A percentile compares a stretch with the other conserved stretches of the same genome.
Conservation (phyloP, 805 yeast species). For the Lipomyces yamadae region DNA sequence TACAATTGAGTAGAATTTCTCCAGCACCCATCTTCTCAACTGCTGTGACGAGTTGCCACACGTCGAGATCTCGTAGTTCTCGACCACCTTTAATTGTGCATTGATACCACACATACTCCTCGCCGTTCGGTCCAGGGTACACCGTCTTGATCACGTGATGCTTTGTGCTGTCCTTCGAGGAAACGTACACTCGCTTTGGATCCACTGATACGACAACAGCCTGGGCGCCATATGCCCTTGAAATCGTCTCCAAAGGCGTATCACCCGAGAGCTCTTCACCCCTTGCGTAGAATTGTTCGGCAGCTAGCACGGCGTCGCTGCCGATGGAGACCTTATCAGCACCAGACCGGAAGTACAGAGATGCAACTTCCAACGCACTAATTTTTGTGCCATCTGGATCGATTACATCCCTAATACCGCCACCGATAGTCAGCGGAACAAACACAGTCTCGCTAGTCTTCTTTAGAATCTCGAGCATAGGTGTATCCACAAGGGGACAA, state of each 20-base stretch:
- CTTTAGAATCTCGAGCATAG: slow-evolving; percentile 89
- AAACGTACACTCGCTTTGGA: slow-evolving; percentile 86
- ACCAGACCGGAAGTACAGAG: slow-evolving; percentile 90
- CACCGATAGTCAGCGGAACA: slow-evolving; percentile 98
- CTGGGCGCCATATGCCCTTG: slow-evolving; percentile 90
- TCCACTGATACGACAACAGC: slow-evolving; percentile 99
- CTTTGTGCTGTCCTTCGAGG: slow-evolving; percentile 59
- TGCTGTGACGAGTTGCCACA: slow-evolving; percentile 83
- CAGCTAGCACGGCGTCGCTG: slow-evolving; percentile 93
- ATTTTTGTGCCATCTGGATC: slow-evolving; percentile 82
- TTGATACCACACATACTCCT: slow-evolving; percentile 88
- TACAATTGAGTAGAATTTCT: slow-evolving; percentile 88
- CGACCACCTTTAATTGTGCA: slow-evolving; percentile 98
- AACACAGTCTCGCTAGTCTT: slow-evolving; percentile 86
- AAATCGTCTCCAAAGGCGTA: slow-evolving; percentile 91
- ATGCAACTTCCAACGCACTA: slow-evolving; percentile 89
- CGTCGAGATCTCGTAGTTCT: slow-evolving; percentile 86
- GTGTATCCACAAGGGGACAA: slow-evolving; percentile 89
- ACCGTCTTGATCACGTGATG: slow-evolving; percentile 69
- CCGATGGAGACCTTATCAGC: slow-evolving; percentile 99
- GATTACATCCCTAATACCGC: slow-evolving; percentile 89
- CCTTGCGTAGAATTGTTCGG: slow-evolving; percentile 73
- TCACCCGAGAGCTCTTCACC: slow-evolving; percentile 67
- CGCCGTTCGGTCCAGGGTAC: slow-evolving; percentile 84
- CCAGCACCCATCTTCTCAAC: slow-evolving; percentile 97